A percentile compares a stretch with the other conserved stretches of the same genome.
Conservation (phyloP, 108 stramenopile genomes). For the Fragilariopsis cylindrus region DNA sequence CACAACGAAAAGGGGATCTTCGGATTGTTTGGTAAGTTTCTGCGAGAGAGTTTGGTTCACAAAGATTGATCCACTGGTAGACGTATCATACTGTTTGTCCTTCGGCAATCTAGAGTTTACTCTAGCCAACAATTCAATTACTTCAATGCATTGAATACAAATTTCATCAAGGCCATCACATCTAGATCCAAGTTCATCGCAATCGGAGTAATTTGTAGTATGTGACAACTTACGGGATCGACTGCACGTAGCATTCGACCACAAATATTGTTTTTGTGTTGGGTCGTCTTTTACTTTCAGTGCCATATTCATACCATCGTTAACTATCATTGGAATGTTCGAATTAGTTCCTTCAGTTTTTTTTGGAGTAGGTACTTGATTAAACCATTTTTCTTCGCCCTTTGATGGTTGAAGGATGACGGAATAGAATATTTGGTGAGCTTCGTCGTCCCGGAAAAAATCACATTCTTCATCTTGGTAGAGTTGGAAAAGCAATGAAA, state of each 20-base stretch:
- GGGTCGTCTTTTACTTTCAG: slow-evolving; percentile 2
- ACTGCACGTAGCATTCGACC: not conserved
- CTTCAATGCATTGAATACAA: slow-evolving; percentile 45
- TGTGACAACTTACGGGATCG: slow-evolving; percentile 4
- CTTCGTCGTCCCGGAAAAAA: slow-evolving; percentile 11
- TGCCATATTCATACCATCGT: not conserved
- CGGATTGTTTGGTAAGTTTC: slow-evolving; percentile 46
- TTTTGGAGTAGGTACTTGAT: not conserved
- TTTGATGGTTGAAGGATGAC: not conserved
- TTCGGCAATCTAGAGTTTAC: not conserved
- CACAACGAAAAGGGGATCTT: slow-evolving; percentile 45
- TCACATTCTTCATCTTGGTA: slow-evolving; percentile 6
- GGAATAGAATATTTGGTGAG: slow-evolving; percentile 5
- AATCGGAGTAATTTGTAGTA: not conserved
- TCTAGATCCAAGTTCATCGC: not conserved
- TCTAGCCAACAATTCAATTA: slow-evolving; percentile 33
- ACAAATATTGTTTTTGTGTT: not conserved
- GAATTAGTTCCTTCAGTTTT: not conserved
- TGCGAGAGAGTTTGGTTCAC: slow-evolving; percentile 42
- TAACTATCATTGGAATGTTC: not conserved
- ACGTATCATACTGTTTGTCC: not conserved
- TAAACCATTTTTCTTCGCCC: not conserved
- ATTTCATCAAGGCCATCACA: slow-evolving; percentile 44
- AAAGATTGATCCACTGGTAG: slow-evolving; percentile 14
- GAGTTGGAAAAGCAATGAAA: slow-evolving; percentile 6